These are phyloP conservation scores for Suillus subluteus DNA, from an alignment of 768 basidiomycete genomes.

Conservation along the genomic window DNA sequence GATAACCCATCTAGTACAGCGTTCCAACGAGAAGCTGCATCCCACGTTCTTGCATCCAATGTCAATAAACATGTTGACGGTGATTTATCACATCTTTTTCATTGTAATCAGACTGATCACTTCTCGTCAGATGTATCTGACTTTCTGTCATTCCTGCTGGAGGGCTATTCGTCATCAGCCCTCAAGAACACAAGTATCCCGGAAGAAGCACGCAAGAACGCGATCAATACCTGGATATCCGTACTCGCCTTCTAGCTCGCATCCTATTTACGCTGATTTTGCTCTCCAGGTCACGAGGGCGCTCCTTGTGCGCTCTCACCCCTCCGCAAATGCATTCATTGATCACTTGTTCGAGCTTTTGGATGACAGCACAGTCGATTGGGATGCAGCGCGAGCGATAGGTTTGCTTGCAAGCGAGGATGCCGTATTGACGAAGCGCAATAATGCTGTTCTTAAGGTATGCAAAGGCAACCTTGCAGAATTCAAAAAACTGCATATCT, in stretches of 20 bases:
- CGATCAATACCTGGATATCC: conserved; percentile 70
- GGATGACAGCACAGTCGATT: conserved; percentile 61
- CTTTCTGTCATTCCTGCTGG: conserved; percentile 49
- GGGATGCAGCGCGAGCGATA: conserved; percentile 76
- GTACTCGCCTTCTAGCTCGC: conserved; percentile 41
- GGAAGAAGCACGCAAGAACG: conserved; percentile 47
- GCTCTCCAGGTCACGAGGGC: conserved; percentile 71
- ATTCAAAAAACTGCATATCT: background rate
- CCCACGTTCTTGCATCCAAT: conserved; percentile 64
- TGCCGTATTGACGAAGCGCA: conserved; percentile 69
- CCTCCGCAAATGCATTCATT: conserved; percentile 55
- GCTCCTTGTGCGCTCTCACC: conserved; percentile 75
- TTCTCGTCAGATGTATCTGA: conserved; percentile 46
- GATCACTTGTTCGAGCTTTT: conserved; percentile 74
- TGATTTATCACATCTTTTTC: conserved; percentile 33
- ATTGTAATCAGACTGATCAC: background rate
- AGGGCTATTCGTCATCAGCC: conserved; percentile 51
- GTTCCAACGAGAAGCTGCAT: conserved; percentile 57
- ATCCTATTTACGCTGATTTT: conserved; percentile 3
- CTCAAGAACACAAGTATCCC: conserved; percentile 41
- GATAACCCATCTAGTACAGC: conserved; percentile 48
- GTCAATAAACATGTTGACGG: conserved; percentile 80
- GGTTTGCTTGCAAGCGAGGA: conserved; percentile 69
- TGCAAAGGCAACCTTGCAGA: conserved; percentile 17
- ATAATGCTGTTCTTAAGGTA: conserved; percentile 81